These are phyloP conservation scores for Cladophialophora exuberans DNA, from an alignment of 2,329 filamentous ascomycete genomes.

Conservation along the genomic window DNA sequence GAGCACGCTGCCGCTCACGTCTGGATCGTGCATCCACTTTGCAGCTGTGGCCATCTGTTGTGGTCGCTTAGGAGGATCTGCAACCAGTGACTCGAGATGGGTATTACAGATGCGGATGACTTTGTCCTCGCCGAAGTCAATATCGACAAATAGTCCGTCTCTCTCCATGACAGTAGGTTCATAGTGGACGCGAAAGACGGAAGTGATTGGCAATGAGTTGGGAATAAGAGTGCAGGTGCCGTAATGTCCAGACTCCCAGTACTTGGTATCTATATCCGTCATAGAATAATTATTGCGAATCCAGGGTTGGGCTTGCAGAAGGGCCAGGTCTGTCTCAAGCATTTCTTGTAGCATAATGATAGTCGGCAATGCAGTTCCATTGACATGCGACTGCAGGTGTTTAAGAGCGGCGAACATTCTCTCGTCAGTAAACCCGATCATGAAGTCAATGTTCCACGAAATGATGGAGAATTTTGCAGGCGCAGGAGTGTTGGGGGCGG, in stretches of 20 bases:
- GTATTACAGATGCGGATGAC: slow-evolving; percentile 57
- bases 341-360: slow-evolving; percentile 61
- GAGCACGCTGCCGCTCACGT: slow-evolving; percentile 44
- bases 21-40: slow-evolving; percentile 44
- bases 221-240: slow-evolving; percentile 60
- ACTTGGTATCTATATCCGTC: slow-evolving; percentile 49
- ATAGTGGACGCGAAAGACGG: slow-evolving; percentile 57
- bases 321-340: slow-evolving; percentile 47
- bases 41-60: slow-evolving; percentile 53
- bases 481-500: not conserved
- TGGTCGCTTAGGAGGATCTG: slow-evolving; percentile 54
- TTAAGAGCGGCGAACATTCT: slow-evolving; percentile 48
- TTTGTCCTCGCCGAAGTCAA: slow-evolving; percentile 36
- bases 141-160: slow-evolving; percentile 61
- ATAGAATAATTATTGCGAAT: slow-evolving; percentile 52
- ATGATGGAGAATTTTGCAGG: slow-evolving; percentile 38
- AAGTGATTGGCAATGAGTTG: slow-evolving; percentile 46
- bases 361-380: slow-evolving; percentile 33
- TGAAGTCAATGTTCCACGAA: slow-evolving; percentile 56
- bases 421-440: slow-evolving; percentile 40
- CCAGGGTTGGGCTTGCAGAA: slow-evolving; percentile 52
- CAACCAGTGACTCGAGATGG: slow-evolving; percentile 60
- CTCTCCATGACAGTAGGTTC: slow-evolving; percentile 54
- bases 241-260: slow-evolving; percentile 54
- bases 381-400: slow-evolving; percentile 42